Percentiles rank a stretch among this genome's conserved stretches.
phyloP scores from a whole-genome alignment of 208 protist genomes.

The Acanthamoeba sp. region DNA sequence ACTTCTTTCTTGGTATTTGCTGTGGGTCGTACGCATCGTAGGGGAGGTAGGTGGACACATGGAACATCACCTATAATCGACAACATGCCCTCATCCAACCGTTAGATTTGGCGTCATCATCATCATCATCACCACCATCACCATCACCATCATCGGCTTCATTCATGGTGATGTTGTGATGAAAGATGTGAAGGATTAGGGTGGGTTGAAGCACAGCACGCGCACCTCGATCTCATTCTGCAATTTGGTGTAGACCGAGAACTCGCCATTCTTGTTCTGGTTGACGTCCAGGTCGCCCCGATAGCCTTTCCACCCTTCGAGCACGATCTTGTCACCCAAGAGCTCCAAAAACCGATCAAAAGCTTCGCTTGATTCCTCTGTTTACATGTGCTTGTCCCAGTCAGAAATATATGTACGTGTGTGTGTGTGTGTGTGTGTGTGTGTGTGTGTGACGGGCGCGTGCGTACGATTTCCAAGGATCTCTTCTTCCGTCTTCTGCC shows the following conservation, averaged over 20 bases:
- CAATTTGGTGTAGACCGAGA: conserved; percentile 41
- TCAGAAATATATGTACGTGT: not conserved
- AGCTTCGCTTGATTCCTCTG: conserved; percentile 1
- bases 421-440: not conserved
- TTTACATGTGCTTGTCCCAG: too few species aligned
- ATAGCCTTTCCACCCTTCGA: conserved; percentile 38
- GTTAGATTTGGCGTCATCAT: not conserved
- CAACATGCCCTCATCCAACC: not conserved
- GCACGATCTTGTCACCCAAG: not conserved
- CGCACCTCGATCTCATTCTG: conserved; percentile 2
- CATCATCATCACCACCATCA: too few species aligned
- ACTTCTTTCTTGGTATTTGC: conserved; percentile 37
- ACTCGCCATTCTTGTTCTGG: not conserved
- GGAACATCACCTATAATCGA: not conserved
- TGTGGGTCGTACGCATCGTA: conserved; percentile 9
- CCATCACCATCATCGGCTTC: too few species aligned
- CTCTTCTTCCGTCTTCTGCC: conserved; percentile 29
- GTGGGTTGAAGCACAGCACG: too few species aligned
- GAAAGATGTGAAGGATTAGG: too few species aligned
- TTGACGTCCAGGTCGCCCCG: conserved; percentile 31
- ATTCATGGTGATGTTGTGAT: too few species aligned
- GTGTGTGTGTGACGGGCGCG: not conserved
- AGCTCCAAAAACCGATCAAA: conserved; percentile 44
- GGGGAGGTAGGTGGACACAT: conserved; percentile 38
- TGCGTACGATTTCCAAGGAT: conserved; percentile 27